phyloP scores from a whole-genome alignment of 352 stramenopile species.

The Plasmopara viticola region DNA sequence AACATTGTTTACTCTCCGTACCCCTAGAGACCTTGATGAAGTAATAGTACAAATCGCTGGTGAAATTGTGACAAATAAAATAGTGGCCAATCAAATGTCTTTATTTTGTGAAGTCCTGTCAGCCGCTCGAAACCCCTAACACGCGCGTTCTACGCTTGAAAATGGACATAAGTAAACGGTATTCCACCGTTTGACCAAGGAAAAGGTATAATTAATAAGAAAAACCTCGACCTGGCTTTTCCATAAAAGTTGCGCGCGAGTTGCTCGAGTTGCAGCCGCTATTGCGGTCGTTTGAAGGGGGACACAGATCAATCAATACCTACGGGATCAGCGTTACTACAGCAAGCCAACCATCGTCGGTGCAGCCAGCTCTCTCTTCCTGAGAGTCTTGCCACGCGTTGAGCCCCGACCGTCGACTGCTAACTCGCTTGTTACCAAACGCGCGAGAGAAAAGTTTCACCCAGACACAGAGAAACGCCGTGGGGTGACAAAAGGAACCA shows the following conservation, averaged over 20 bases:
- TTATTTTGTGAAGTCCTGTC: too few relatives aligned
- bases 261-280: conserved; percentile 13
- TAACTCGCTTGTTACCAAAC: conserved; percentile 7
- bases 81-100: too few relatives aligned
- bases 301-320: conserved; percentile 24
- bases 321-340: conserved; percentile 13
- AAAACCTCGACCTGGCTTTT: conserved; percentile 19
- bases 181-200: too few relatives aligned
- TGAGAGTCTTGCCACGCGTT: conserved; percentile 28
- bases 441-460: conserved; percentile 1
- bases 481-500: conserved; percentile 11
- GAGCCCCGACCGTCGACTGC: conserved; percentile 22
- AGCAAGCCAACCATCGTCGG: conserved; percentile 4
- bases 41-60: too few relatives aligned
- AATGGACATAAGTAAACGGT: too few relatives aligned
- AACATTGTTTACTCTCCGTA: too few relatives aligned
- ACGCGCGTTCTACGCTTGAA: too few relatives aligned
- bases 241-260: conserved; percentile 3
- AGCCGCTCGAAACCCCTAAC: too few relatives aligned
- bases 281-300: conserved; percentile 12
- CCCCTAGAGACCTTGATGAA: too few relatives aligned
- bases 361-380: conserved; percentile 10
- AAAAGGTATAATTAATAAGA: neutral
- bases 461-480: conserved; percentile 9
- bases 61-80: too few relatives aligned